Base-by-base conservation (phyloP, 2,329 filamentous ascomycete species). In the Penicillium sp. region DNA sequence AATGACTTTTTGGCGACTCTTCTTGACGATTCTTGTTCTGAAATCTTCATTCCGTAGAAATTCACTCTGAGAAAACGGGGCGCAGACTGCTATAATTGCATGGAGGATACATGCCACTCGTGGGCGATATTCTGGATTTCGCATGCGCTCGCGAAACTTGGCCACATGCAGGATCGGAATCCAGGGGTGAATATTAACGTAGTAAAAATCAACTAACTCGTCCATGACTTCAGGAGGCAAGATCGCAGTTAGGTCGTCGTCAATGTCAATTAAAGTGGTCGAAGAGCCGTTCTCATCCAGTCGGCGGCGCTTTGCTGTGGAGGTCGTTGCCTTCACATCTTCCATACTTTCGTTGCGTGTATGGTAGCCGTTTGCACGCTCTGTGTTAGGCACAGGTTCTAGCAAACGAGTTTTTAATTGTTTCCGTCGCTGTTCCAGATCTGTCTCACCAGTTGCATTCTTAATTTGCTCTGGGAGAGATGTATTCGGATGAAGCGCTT, bases 121-220 rank as follows among this genome's bases (percentile, higher is more conserved):
- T 10, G 65, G 62, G 11, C 60, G 48, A 7, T 68, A 63, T 13
- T 68, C 55, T 11, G 38, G 25, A 1, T 62, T 52, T 35, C 55
- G 48, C 55, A 76, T 65, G 10, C 66, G 63, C 45, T 69, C 63
- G 2, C 73, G 71, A 45, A 76, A 76, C 30, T 64, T 64, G 5
- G 57, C 60, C 2, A 72, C 66, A 53, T 76, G 73, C 8, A 76
- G 63, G 13, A 76, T 70, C 0, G 74, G 74, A 38, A 74, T 75
- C 73, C 73, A 76, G 22, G 70, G 73, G 57, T 75, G 74, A 11
- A 75, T 66, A 13, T 70, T 71, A 2, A 48, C 26, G 51, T 73
- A 74, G 55, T 76, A 74, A 8, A 71, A 67, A 6, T 73, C 71
- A 6, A 76, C 70, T 2, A 76, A 55, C 3, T 58, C 48, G 22